Base-by-base conservation (phyloP, 2,329 filamentous ascomycete genomes). In the Truncatella angustata region DNA sequence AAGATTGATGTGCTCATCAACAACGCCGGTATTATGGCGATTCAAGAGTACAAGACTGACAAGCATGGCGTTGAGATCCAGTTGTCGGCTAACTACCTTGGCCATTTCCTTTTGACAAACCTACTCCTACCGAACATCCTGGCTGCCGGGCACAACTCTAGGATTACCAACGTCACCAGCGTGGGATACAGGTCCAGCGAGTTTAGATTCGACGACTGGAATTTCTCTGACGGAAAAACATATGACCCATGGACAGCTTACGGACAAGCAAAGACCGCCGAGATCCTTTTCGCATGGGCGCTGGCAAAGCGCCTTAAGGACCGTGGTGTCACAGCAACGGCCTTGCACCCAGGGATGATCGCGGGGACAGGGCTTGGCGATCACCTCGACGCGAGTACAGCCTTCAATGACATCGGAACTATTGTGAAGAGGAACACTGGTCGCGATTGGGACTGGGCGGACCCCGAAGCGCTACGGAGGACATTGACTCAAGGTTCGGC, bases 61-160 rank as follows among this genome's bases (percentile, higher is more conserved):
- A 63, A 61, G 42, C 57, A 63, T 34, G 58, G 58, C 1, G 62
- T 71, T 20, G 71, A 74, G 49, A 58, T 61, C 4, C 67, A 77
- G 50, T 69, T 76, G 3, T 75, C 71, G 6, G 70, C 71, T n/a
- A 80, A 80, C 59, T 72, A 80, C 54, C 55, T 80, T 11, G 73
- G 74, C 0, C 73, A 79, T 28, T 78, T 78, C 56, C 59, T 76
- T 10, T 63, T 79, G 23, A 74, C 75, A 1, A 71, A 73, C 34
- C 65, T 78, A 16, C 67, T 80, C n/a, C 59, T 75, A 39, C 70
- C 73, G 0, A 69, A 69, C 26, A 54, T 80, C 2, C 55, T 70
- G 28, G 64, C 65, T 4, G 70, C 70, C 0, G 70, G 70, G 1
- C 65, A 66, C 5, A 56, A 62, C 3, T 63, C 69, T 4, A 66